Conservation (phyloP, 805 yeast genomes). For the Yarrowia deformans region DNA sequence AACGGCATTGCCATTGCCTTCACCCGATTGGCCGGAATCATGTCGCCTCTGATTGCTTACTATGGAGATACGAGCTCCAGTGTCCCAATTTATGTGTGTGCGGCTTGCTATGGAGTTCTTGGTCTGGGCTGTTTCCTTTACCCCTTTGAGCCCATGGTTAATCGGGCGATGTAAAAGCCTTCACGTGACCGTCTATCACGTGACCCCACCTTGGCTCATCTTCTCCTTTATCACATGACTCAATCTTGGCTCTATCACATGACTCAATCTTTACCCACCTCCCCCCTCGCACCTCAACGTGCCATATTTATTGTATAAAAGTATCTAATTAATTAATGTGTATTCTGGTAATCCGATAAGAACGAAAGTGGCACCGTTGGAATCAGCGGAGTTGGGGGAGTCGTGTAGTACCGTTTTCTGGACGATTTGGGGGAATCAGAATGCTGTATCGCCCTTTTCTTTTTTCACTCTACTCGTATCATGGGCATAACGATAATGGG, state of each 20-base stretch:
- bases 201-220: no score
- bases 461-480: no score
- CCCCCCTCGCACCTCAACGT: constrained; percentile 12
- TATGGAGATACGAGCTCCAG: constrained; percentile 57
- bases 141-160: constrained; percentile 50
- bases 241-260: no score
- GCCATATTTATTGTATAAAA: constrained; percentile 31
- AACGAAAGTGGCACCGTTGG: not conserved
- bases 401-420: no score
- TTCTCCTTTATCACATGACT: no score
- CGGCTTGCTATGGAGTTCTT: constrained; percentile 56
- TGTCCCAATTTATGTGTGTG: constrained; percentile 58
- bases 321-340: constrained; percentile 15
- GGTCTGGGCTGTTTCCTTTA: constrained; percentile 56
- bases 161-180: constrained; percentile 11
- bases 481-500: no score
- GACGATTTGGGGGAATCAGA: no score
- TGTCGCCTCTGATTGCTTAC: constrained; percentile 59
- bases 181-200: no score
- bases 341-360: not conserved
- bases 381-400: not conserved
- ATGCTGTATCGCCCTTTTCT: no score
- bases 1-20: constrained; percentile 64
- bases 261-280: no score
- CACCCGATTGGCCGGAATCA: constrained; percentile 58